Base-by-base conservation (phyloP, 805 yeast genomes). In the Grigorovia transvaalensis region DNA sequence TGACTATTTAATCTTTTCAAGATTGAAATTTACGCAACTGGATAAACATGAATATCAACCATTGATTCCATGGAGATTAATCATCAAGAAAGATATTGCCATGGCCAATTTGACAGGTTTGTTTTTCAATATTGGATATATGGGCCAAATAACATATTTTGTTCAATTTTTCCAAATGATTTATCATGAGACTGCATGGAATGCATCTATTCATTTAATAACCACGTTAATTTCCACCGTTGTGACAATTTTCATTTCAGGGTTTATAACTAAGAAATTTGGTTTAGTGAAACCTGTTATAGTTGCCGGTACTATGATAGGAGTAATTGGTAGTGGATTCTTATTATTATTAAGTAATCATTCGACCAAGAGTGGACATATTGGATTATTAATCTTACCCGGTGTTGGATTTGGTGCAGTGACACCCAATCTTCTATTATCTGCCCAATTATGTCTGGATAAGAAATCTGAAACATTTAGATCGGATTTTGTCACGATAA, bases 381-480 rank as follows among this genome's bases (percentile, higher is more conserved):
- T 72, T 44, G 77, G 76, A 3, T 56, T 62, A 18, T 52, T 71
- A 46, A 69, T 73, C 44, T 60, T 71, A 17, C 66, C 70, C 2
- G 76, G 76, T 50, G 50, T 69, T 11, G 67, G 66, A 2, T 56
- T 71, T 41, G 77, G 76, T 20, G 48, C 62, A 6, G 54, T 59
- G 30, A 54, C 70, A 57, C 76, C 72, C 55, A 51, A 67, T n/a
- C 55, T 65, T 5, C 38, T 68, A 47, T 54, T 69, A 44, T 59
- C 67, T 19, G 56, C 62, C 13, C 73, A 70, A 52, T 44, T 68
- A 9, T 60, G 57, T 38, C 50, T 61, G 27, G 63, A 61, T 41
- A 56, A 55, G 33, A 51, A 51, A 45, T 53, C 56, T 19, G 53
- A 56, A 11, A 50, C 56, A 8, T 54, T 52, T 44, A 55, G 59